Conservation (phyloP, 176 grass and related monocot genomes). For the Oryza brachyantha region DNA sequence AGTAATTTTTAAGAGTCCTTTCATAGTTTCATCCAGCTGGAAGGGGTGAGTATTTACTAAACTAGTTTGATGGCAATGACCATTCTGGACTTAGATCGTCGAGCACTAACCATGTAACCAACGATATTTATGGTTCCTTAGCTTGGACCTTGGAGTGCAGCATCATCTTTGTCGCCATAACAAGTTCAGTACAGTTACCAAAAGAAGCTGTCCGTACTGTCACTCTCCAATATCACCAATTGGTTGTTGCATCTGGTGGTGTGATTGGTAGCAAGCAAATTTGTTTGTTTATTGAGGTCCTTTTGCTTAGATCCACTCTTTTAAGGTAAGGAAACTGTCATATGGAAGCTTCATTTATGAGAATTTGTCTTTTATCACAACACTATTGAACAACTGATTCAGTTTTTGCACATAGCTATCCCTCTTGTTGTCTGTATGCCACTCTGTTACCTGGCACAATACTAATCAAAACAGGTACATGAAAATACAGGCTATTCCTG, state of each 20-base stretch:
- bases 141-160: not conserved
- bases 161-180: not conserved
- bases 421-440: not conserved
- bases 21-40: not conserved
- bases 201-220: not conserved
- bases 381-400: not conserved
- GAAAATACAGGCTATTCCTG: not conserved
- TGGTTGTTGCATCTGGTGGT: not conserved
- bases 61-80: not conserved
- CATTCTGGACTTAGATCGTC: not conserved
- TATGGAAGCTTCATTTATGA: not conserved
- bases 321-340: not conserved
- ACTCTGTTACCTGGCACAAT: not conserved
- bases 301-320: conserved; percentile 8
- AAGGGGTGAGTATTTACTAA: not conserved
- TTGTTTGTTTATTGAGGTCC: not conserved
- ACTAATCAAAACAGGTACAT: not conserved
- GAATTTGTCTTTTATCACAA: not conserved
- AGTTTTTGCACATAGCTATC: not conserved
- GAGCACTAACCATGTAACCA: not conserved
- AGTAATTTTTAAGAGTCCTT: not conserved
- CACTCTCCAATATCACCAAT: not conserved
- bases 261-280: not conserved
- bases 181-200: not conserved
- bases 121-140: not conserved